A percentile compares a stretch with the other conserved stretches of the same genome.
These are phyloP conservation scores for Zygosaccharomyces siamensis DNA, from an alignment of 805 yeast species.

Conservation along the genomic window DNA sequence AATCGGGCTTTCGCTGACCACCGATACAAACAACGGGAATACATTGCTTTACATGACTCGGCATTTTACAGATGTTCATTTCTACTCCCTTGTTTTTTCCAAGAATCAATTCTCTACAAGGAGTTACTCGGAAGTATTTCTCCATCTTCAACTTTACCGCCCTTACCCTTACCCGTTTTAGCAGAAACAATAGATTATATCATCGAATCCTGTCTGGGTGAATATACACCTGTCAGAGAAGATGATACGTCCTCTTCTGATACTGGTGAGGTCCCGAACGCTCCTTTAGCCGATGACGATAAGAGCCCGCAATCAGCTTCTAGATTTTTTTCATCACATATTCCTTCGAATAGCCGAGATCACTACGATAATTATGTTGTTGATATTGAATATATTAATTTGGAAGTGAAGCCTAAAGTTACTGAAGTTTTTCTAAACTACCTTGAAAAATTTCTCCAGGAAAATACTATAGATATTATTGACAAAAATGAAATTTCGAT, in stretches of 20 bases:
- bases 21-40: constrained; percentile 54
- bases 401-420: constrained; percentile 33
- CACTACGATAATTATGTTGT: constrained; percentile 32
- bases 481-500: constrained; percentile 64
- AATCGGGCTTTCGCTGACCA: constrained; percentile 45
- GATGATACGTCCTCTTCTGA: constrained; percentile 1
- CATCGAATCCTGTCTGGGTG: constrained; percentile 35
- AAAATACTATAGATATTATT: constrained; percentile 46
- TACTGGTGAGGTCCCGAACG: neutral
- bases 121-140: constrained; percentile 47
- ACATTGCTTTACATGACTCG: constrained; percentile 67
- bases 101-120: constrained; percentile 43
- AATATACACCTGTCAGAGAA: constrained; percentile 8
- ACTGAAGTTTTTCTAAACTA: constrained; percentile 37
- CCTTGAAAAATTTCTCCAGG: constrained; percentile 33
- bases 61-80: constrained; percentile 80
- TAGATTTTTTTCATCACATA: constrained; percentile 1
- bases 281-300: neutral
- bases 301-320: neutral
- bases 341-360: constrained; percentile 5
- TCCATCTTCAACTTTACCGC: constrained; percentile 61
- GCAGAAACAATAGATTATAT: constrained; percentile 43
- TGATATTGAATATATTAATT: constrained; percentile 45
- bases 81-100: constrained; percentile 48
- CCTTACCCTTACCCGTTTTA: constrained; percentile 55